Conservation (phyloP, 768 basidiomycete species). For the Leccinellum albellum region DNA sequence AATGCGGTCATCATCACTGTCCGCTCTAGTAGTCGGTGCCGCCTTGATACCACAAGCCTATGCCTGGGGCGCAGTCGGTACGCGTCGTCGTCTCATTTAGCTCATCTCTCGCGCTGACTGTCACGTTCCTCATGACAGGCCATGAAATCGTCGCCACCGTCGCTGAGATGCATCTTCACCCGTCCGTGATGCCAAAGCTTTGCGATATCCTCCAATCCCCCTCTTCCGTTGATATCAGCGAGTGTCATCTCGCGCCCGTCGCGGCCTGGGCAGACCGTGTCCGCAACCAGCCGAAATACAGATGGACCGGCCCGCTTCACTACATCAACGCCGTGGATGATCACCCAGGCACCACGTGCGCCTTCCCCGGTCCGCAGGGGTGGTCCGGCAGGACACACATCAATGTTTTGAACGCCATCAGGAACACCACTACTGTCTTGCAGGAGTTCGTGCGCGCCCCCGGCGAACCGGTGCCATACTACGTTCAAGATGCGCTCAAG, state of each 20-base stretch:
- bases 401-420: slow-evolving; percentile 76
- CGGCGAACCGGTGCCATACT: slow-evolving; percentile 23
- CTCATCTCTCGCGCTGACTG: not conserved
- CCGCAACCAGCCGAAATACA: slow-evolving; percentile 47
- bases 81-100: not conserved
- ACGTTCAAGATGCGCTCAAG: slow-evolving; percentile 77
- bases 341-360: slow-evolving; percentile 70
- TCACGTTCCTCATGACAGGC: slow-evolving; percentile 38
- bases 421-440: slow-evolving; percentile 69
- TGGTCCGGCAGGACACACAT: slow-evolving; percentile 56
- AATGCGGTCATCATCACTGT: slow-evolving; percentile 17
- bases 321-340: slow-evolving; percentile 75
- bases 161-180: slow-evolving; percentile 87
- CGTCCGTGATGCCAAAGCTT: slow-evolving; percentile 59
- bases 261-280: slow-evolving; percentile 87
- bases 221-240: slow-evolving; percentile 21
- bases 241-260: slow-evolving; percentile 79
- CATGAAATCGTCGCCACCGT: slow-evolving; percentile 94
- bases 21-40: slow-evolving; percentile 13
- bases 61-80: slow-evolving; percentile 43
- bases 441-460: slow-evolving; percentile 40
- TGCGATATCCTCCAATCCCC: slow-evolving; percentile 59
- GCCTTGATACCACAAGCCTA: slow-evolving; percentile 23
- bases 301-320: slow-evolving; percentile 73
- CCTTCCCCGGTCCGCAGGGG: slow-evolving; percentile 70